Base-by-base conservation (phyloP, 2,329 filamentous ascomycete genomes). In the Botryotinia convoluta region DNA sequence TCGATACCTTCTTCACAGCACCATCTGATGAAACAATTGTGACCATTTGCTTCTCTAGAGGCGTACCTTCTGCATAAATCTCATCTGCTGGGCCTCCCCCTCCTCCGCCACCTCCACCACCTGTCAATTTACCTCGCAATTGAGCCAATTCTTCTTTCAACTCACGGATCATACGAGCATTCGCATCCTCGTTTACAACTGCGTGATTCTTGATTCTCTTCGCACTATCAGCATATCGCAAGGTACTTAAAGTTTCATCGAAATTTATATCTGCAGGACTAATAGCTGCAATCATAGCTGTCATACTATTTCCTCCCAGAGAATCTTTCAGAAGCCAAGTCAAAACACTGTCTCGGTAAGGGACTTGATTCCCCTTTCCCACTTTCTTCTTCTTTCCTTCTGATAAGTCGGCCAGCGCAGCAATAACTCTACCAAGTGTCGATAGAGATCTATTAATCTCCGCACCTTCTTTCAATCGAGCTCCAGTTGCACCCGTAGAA, bases 191-290 rank as follows among this genome's bases (percentile, higher is more conserved):
- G 85, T 99, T 99, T 82, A 99, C 93, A 69, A 99, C 96, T 73
- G 96, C 96, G 82, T 99, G 96, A 84, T 99, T 99, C 93, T 98
- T 98, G 87, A 99, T 99, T 79, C 96, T 91, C 85, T 99, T 99
- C 39, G 96, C 96, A 12, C 94, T 98, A 81, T 99, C 95, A 72
- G 97, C 96, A 83, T 99, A 99, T 80, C 97, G 90, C 42, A 99
- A 87, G 0, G 96, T 99, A 81, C 95, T 96, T 29, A 99, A 87
- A 0, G 97, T 99, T 83, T 99, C 96, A 77, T 99, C 96, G 81
- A 97, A 98, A 83, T 99, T 99, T 85, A 98, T 98, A 83, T 99
- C 96, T 72, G 96, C 96, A 6, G 96, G 96, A 80, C 95, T 98
- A 81, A 99, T 98, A 70, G 95, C 95, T 69, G 96, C 97, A 86